Conservation (phyloP, 1,139 yeast species). For the Zygoascus meyerae region DNA sequence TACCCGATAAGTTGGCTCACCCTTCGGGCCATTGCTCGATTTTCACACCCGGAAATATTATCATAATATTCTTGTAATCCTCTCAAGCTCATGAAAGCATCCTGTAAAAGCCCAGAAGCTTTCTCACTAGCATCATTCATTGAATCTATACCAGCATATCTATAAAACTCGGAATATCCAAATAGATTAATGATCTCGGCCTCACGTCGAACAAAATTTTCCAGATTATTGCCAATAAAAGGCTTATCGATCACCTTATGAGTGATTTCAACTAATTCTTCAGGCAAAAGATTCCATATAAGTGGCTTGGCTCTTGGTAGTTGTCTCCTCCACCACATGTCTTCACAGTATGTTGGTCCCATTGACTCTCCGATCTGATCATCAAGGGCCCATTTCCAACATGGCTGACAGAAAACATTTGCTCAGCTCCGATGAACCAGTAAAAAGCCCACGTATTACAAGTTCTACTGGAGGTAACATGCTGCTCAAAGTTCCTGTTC, state of each 20-base stretch:
- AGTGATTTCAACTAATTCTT: background rate
- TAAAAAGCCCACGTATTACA: slow-evolving; percentile 13
- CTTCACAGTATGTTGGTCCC: background rate
- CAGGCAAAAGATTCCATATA: slow-evolving; percentile 6
- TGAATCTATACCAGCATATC: slow-evolving; percentile 1
- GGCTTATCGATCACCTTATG: background rate
- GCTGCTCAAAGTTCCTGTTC: slow-evolving; percentile 14
- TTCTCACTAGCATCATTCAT: slow-evolving; percentile 1
- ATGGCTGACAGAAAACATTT: slow-evolving; percentile 4
- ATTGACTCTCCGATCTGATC: no score
- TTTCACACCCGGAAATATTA: background rate
- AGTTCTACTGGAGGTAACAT: slow-evolving; percentile 19
- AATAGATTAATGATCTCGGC: background rate
- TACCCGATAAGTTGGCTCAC: background rate
- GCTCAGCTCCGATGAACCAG: background rate
- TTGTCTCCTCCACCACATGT: background rate
- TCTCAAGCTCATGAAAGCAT: background rate
- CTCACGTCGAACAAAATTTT: no score
- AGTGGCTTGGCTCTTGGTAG: background rate
- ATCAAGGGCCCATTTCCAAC: background rate
- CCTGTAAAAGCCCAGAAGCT: background rate
- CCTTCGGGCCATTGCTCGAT: background rate
- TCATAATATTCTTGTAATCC: background rate
- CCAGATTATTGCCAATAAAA: no score
- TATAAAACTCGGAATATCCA: slow-evolving; percentile 3